Evolutionary conservation across 306 rosid species (phyloP).

Genomic region (Dalbergia cultrata): DNA sequence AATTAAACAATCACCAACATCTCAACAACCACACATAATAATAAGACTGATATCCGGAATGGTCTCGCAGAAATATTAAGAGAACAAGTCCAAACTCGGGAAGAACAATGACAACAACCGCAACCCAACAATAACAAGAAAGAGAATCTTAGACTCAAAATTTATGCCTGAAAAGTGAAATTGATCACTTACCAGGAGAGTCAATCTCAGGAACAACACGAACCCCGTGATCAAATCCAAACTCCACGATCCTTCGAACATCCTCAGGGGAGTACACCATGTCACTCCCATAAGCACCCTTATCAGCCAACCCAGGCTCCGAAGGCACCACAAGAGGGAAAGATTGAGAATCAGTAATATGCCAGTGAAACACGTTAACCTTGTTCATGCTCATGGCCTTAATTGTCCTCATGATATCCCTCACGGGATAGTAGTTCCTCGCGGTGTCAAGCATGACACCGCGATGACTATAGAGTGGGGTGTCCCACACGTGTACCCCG

Average conservation of each 20-base stretch:
- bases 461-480: constrained; percentile 67
- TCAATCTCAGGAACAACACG: constrained; percentile 90
- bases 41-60: no score
- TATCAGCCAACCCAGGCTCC: constrained; percentile 75
- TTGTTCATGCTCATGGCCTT: constrained; percentile 81
- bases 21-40: neutral
- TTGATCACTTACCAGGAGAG: constrained; percentile 69
- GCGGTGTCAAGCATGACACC: constrained; percentile 82
- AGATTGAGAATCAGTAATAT: constrained; percentile 85
- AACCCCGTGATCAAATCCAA: constrained; percentile 84
- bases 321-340: constrained; percentile 78
- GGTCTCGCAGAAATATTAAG: no score
- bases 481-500: constrained; percentile 59
- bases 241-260: constrained; percentile 63
- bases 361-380: constrained; percentile 92
- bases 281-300: constrained; percentile 72
- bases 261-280: constrained; percentile 76
- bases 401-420: constrained; percentile 70
- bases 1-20: neutral
- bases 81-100: no score
- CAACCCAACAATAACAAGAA: neutral
- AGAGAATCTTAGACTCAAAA: neutral
- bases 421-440: constrained; percentile 72
- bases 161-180: neutral
- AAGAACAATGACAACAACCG: no score